Evolutionary conservation across 352 stramenopile species (phyloP).

Genomic region (Pythium biforme): DNA sequence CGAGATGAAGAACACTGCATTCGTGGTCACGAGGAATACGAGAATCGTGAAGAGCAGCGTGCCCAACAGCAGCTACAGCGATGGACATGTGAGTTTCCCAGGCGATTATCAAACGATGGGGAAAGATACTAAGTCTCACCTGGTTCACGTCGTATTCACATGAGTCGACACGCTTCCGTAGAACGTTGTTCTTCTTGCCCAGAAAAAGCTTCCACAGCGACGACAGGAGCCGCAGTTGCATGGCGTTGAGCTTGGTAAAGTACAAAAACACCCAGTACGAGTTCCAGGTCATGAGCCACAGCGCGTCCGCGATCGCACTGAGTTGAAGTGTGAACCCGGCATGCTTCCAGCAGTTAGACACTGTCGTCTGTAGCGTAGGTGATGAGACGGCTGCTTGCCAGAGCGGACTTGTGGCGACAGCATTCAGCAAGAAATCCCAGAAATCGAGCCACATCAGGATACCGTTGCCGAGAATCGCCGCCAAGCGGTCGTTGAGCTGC

Average conservation of each 20-base stretch:
- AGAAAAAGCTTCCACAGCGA: constrained; percentile 92
- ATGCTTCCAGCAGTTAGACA: constrained; percentile 16
- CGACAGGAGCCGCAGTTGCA: constrained; percentile 79
- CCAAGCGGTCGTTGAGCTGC: constrained; percentile 87
- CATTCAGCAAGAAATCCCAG: constrained; percentile 57
- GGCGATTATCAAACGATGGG: too few species aligned
- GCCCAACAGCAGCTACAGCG: constrained; percentile 81
- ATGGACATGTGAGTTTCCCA: background rate
- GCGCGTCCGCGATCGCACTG: constrained; percentile 65
- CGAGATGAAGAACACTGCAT: constrained; percentile 93
- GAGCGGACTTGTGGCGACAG: constrained; percentile 17
- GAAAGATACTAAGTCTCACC: constrained; percentile 20
- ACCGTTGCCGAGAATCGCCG: constrained; percentile 81
- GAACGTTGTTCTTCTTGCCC: constrained; percentile 93
- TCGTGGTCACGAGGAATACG: constrained; percentile 93
- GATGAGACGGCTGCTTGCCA: constrained; percentile 13
- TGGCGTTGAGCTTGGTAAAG: constrained; percentile 83
- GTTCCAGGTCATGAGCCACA: constrained; percentile 80
- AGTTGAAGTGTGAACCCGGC: constrained; percentile 75
- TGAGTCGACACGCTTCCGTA: constrained; percentile 91
- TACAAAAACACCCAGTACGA: constrained; percentile 84
- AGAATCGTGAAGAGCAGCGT: constrained; percentile 92
- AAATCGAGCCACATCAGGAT: constrained; percentile 81
- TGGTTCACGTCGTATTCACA: constrained; percentile 93
- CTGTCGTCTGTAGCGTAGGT: background rate